phyloP scores from a whole-genome alignment of 106 monocot genomes.

The Allium fistulosum region DNA sequence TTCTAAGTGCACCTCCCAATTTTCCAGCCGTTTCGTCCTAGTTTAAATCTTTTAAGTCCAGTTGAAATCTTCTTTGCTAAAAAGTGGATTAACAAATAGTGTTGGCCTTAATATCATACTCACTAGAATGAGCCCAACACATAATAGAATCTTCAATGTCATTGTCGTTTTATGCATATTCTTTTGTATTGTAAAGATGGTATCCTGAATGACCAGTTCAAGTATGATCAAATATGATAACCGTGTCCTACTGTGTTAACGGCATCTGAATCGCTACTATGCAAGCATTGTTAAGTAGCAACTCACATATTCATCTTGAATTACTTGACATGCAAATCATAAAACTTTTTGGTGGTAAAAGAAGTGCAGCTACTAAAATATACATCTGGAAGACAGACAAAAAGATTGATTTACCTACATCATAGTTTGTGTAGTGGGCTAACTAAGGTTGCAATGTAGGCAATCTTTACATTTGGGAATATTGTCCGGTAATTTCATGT shows the following conservation, averaged over 20 bases:
- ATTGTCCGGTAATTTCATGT: background rate
- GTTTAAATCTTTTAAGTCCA: too few species aligned
- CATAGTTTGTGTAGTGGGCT: background rate
- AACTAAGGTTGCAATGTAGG: background rate
- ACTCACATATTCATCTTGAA: constrained; percentile 18
- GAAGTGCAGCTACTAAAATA: background rate
- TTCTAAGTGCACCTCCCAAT: too few species aligned
- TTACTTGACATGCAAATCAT: background rate
- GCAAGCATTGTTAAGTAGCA: constrained; percentile 45
- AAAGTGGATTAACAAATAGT: too few species aligned
- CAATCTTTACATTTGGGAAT: constrained; percentile 1
- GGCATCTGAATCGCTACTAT: constrained; percentile 53
- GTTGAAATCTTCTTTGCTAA: too few species aligned
- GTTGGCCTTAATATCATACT: constrained; percentile 23
- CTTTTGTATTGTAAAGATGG: constrained; percentile 2
- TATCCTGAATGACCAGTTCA: constrained; percentile 23
- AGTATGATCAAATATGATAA: constrained; percentile 43
- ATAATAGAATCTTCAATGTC: background rate
- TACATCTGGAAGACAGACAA: background rate
- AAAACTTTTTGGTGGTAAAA: background rate
- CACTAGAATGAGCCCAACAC: constrained; percentile 34
- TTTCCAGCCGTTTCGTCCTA: too few species aligned
- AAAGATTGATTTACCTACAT: background rate
- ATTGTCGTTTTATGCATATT: background rate
- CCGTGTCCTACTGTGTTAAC: constrained; percentile 28